These are phyloP conservation scores for Penicillium nordicum DNA, from an alignment of 2,329 filamentous ascomycete species.

Conservation along the genomic window DNA sequence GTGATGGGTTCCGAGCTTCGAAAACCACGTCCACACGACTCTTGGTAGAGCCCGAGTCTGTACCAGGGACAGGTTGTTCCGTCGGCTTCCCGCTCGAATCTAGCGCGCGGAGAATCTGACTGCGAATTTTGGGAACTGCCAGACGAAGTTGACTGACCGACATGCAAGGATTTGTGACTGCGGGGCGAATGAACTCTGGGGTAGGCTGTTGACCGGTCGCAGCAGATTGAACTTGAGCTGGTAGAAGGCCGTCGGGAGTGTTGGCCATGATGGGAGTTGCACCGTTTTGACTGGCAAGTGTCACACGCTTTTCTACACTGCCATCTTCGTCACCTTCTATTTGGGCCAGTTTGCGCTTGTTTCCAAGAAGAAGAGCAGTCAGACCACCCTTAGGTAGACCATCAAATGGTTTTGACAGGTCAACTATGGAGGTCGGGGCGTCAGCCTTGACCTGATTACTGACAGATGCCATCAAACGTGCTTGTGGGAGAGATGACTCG, in stretches of 20 bases:
- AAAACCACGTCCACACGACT: constrained; percentile 70
- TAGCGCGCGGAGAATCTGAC: constrained; percentile 75
- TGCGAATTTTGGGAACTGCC: constrained; percentile 81
- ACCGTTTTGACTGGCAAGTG: constrained; percentile 59
- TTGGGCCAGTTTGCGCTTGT: constrained; percentile 78
- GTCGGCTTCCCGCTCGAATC: constrained; percentile 53
- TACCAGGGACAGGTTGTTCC: constrained; percentile 36
- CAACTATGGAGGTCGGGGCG: constrained; percentile 75
- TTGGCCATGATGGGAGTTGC: constrained; percentile 73
- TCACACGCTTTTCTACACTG: constrained; percentile 57
- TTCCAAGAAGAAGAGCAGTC: constrained; percentile 79
- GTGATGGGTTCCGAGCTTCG: constrained; percentile 79
- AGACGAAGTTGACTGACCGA: constrained; percentile 78
- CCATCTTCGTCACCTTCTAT: constrained; percentile 73
- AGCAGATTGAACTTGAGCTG: constrained; percentile 62
- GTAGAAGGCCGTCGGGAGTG: constrained; percentile 71
- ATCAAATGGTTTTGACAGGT: constrained; percentile 90
- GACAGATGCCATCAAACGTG: constrained; percentile 76
- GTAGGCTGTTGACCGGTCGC: constrained; percentile 62
- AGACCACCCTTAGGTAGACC: constrained; percentile 87
- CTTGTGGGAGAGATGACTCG: constrained; percentile 82
- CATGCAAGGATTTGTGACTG: constrained; percentile 77
- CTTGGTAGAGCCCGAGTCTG: constrained; percentile 39
- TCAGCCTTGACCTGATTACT: constrained; percentile 65
- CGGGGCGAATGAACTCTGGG: constrained; percentile 82